Conservation (phyloP, 2,329 filamentous ascomycete species). For the Diaporthe sp. region DNA sequence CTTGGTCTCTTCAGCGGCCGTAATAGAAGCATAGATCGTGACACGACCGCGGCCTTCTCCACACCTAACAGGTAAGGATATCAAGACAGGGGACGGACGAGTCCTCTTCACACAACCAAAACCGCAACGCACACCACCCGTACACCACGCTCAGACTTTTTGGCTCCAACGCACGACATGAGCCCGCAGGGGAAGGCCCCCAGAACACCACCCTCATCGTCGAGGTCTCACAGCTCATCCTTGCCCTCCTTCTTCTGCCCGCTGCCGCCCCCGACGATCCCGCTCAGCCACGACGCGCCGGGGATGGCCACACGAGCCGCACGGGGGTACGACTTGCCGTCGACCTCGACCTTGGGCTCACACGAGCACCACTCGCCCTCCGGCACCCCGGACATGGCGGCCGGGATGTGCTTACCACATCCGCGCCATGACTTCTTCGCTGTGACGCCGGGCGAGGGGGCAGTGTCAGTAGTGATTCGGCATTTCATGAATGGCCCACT, state of each 20-base stretch:
- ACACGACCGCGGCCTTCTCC: neutral
- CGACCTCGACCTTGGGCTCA: conserved; percentile 53
- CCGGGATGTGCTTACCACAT: conserved; percentile 58
- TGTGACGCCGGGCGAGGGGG: conserved; percentile 37
- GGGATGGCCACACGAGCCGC: conserved; percentile 48
- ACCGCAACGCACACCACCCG: neutral
- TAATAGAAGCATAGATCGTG: neutral
- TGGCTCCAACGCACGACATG: no score
- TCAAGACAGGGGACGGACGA: neutral
- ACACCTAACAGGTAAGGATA: neutral
- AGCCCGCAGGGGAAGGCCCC: neutral
- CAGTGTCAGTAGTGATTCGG: neutral
- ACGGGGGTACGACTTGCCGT: conserved; percentile 58
- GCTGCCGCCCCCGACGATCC: conserved; percentile 22
- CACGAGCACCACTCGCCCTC: conserved; percentile 61
- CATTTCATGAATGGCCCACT: no score
- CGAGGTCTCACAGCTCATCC: conserved; percentile 30
- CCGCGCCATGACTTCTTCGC: conserved; percentile 62
- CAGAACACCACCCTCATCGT: neutral
- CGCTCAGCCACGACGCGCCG: conserved; percentile 51
- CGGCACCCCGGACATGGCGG: conserved; percentile 54
- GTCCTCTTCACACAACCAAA: neutral
- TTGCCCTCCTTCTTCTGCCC: conserved; percentile 32
- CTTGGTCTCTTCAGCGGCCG: no score
- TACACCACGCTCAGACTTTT: conserved; percentile 1